Evolutionary conservation across 768 basidiomycete species (phyloP), one percentile per base, ranked within the genome.

Genomic region (Trametes elegans): DNA sequence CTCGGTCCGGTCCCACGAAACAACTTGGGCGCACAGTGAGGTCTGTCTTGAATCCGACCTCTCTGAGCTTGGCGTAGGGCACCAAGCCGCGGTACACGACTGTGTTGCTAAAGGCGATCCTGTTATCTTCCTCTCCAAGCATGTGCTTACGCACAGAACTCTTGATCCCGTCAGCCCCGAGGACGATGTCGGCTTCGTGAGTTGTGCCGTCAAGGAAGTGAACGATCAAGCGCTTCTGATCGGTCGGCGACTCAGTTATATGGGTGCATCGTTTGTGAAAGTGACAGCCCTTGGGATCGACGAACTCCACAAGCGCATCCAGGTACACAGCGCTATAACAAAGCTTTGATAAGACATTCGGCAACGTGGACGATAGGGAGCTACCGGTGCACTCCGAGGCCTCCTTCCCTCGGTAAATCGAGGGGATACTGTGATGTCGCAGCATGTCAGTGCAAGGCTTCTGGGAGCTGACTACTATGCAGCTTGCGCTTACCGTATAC

Each of bases 41-140:
- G 26, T 75, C 66, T 4, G 71, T 71, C 49, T 75, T 74, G 24
- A 82, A 65, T 11, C 79, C 79, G 2, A 72, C 74, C 16, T 61
- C 66, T 55, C 68, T 57, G 16, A 82, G 62, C 13, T 65, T 61
- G 19, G 75, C 69, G 18, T 67, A 64, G 11, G 76, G 70, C 11
- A 84, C 66, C 7, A 84, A 59, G 1, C 75, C 77, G 34, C 82
- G 75, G 63, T 79, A 82, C 6, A 78, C 79, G 26, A 74, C 70
- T 1, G 74, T 75, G 49, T 77, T 74, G 16, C 76, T 76, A 64
- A 76, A 84, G 5, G 45, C 23, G 76, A 65, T 41, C 61, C 59
- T 23, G 61, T 64, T 16, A 45, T 44, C 44, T 9, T 55, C 56
- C 1, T 63, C 63, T 18, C 68, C 71, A 2, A 67, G 60, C 14